A percentile compares a stretch with the other conserved stretches of the same genome.
These are phyloP conservation scores for Paraconiothyrium brasiliense DNA, from an alignment of 2,329 filamentous ascomycete species.

Conservation along the genomic window DNA sequence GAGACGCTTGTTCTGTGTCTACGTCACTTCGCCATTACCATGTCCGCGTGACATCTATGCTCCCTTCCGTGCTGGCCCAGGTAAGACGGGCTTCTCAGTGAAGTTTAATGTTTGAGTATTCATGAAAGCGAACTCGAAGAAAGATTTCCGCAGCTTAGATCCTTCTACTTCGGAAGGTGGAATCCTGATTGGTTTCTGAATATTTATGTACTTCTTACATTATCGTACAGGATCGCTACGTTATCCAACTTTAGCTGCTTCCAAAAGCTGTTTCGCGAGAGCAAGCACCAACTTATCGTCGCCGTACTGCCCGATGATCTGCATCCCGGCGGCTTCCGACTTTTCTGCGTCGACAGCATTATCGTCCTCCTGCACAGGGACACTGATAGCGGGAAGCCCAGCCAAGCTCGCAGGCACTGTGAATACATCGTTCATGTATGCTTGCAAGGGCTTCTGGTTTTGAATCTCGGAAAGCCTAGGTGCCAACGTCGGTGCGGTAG, in stretches of 20 bases:
- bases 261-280: conserved; percentile 59
- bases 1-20: background rate
- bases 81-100: background rate
- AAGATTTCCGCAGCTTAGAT: too few relatives aligned
- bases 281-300: conserved; percentile 73
- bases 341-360: conserved; percentile 37
- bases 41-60: background rate
- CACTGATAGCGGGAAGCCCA: conserved; percentile 85
- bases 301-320: conserved; percentile 83
- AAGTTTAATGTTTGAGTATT: background rate
- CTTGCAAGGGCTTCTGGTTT: conserved; percentile 68
- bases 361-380: conserved; percentile 66
- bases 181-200: background rate
- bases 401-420: conserved; percentile 95
- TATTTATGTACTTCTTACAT: background rate
- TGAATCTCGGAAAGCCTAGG: conserved; percentile 70
- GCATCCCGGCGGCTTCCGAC: conserved; percentile 66
- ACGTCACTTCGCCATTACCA: background rate
- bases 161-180: too few relatives aligned
- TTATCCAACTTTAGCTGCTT: conserved; percentile 2
- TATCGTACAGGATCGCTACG: conserved; percentile 9
- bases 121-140: too few relatives aligned
- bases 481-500: conserved; percentile 82
- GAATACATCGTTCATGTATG: conserved; percentile 93
- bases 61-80: background rate